phyloP scores from a whole-genome alignment of 2,329 filamentous ascomycete species.

The Monosporascus sp. region DNA sequence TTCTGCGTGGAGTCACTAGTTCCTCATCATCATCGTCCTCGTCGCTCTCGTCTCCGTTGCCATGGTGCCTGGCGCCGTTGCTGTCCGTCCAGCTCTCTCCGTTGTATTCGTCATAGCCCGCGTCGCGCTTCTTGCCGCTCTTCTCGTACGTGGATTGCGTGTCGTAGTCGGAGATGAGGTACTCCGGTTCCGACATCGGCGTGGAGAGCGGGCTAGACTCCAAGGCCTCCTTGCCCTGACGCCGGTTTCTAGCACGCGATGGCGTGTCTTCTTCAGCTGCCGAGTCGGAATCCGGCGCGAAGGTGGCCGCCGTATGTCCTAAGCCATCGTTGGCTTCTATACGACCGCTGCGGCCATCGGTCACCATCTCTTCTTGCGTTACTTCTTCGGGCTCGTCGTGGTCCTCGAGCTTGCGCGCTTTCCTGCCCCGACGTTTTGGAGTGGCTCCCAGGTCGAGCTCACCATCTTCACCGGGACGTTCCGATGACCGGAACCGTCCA shows the following conservation, averaged over 20 bases:
- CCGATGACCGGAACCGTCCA: conserved; percentile 10
- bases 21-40: conserved; percentile 17
- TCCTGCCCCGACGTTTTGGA: conserved; percentile 17
- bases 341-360: conserved; percentile 5
- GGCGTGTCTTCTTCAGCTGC: conserved; percentile 10
- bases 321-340: background rate
- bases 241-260: conserved; percentile 16
- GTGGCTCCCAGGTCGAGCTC: conserved; percentile 13
- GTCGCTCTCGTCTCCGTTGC: conserved; percentile 14
- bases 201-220: conserved; percentile 26
- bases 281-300: conserved; percentile 3
- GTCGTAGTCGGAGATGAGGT: conserved; percentile 17
- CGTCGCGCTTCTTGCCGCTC: conserved; percentile 9
- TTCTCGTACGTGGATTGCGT: conserved; percentile 8
- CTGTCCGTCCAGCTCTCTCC: conserved; percentile 23
- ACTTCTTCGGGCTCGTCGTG: conserved; percentile 3
- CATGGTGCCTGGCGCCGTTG: conserved; percentile 14
- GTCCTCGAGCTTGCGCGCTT: conserved; percentile 10
- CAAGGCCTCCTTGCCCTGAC: conserved; percentile 9
- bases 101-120: conserved; percentile 23
- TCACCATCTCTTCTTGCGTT: conserved; percentile 5
- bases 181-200: conserved; percentile 13
- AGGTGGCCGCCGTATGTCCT: background rate
- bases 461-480: conserved; percentile 3
- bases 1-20: background rate